A percentile compares a stretch with the other conserved stretches of the same genome.
Conservation (phyloP, 805 yeast species). For the Yueomyces sinensis region DNA sequence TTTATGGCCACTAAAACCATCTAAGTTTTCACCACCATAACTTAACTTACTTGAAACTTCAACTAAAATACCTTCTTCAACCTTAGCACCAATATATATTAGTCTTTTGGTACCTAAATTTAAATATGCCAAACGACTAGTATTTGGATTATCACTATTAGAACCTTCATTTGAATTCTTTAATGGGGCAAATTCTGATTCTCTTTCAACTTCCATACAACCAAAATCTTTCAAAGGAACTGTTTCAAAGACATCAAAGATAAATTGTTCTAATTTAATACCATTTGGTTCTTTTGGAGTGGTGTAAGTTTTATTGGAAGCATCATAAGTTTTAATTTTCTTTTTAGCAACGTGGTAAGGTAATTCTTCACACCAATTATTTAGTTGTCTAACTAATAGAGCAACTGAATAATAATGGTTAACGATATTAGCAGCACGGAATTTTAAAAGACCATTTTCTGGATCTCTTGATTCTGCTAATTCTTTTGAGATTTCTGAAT, state of each 20-base stretch:
- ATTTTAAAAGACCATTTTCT: conserved; percentile 43
- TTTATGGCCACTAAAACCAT: conserved; percentile 35
- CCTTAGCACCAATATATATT: conserved; percentile 48
- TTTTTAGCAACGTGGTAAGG: conserved; percentile 95
- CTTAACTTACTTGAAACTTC: conserved; percentile 72
- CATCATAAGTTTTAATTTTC: conserved; percentile 57
- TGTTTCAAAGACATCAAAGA: conserved; percentile 86
- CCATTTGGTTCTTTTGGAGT: conserved; percentile 80
- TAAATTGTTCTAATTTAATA: conserved; percentile 89
- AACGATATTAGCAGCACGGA: conserved; percentile 94
- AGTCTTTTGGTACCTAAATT: conserved; percentile 67
- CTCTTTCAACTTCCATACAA: conserved; percentile 79
- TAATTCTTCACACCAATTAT: conserved; percentile 55
- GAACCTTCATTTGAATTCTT: conserved; percentile 84
- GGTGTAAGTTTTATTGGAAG: conserved; percentile 29
- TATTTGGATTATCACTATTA: conserved; percentile 71
- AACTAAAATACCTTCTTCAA: conserved; percentile 36
- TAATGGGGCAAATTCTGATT: conserved; percentile 82
- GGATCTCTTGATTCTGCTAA: conserved; percentile 55
- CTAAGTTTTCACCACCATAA: conserved; percentile 64
- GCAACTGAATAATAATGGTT: conserved; percentile 87
- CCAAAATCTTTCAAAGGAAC: conserved; percentile 66
- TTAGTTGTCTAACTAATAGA: conserved; percentile 46
- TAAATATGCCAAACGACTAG: conserved; percentile 57
- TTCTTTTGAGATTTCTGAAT: conserved; percentile 74